Evolutionary conservation across 805 yeast genomes (phyloP), one percentile per base, ranked within the genome.

Genomic region (Alloascoidea africana): DNA sequence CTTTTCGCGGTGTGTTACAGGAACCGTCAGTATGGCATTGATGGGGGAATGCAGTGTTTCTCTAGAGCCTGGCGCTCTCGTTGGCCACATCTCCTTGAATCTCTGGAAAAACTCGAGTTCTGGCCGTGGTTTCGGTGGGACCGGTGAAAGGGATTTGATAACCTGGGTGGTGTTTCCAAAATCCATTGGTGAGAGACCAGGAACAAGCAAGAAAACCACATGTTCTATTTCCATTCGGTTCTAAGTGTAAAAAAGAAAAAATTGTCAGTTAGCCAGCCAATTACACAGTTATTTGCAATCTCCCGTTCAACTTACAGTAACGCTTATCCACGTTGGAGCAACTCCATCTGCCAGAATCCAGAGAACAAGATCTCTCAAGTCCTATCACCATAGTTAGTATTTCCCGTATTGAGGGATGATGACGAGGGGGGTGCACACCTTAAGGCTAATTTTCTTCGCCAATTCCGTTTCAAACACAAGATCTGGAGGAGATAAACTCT

Each of bases 1-100:
- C 46, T 65, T 70, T 42, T 79, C 86, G 23, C 63, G 60, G 38
- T 70, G 72, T 2, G 78, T 62, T 39, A 76, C 54, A 0, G 76
- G 74, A n/a, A 69, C 62, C 38, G 65, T 65, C 13, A 73, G 59
- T 34, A 85, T 65, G 2, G 81, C 63, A 34, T 63, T 65, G 38
- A 67, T 60, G 13, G 73, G 67, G 36, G 75, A 76, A 48, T 60
- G 73, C 27, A 73, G 51, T 5, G 68, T 63, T 33, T 66, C 72
- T 43, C 66, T 68, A 3, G 73, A 66, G 0, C 94, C 95, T 0
- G 94, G 93, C 4, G 76, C 63, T 17, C 55, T 49, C 2, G 78
- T 55, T 0, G 78, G 78, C 36, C 75, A 52, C 8, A 63, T 48
- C 18, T 57, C 45, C 0, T 54, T 48, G 46, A 76, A 78, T 55